phyloP scores from a whole-genome alignment of 768 basidiomycete genomes.

The Chiua virens region DNA sequence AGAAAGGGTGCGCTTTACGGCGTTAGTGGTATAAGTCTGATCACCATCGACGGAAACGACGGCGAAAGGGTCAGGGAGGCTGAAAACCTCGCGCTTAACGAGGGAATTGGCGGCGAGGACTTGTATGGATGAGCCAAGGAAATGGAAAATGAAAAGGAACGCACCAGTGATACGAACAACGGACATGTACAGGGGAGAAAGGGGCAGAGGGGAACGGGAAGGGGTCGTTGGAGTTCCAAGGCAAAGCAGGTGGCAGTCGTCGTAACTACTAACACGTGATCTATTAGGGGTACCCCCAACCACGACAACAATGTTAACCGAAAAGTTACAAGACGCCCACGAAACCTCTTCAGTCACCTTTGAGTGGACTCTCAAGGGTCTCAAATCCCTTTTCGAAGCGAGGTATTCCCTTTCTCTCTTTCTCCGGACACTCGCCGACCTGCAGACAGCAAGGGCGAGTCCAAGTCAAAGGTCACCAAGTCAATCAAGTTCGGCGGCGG shows the following conservation, averaged over 20 bases:
- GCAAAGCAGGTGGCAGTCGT: not conserved
- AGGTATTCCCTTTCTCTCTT: constrained; percentile 39
- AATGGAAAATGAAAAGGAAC: not conserved
- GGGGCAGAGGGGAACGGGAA: not conserved
- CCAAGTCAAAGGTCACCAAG: constrained; percentile 76
- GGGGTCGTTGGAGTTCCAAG: too few relatives aligned
- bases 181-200: not conserved
- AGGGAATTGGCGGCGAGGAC: constrained; percentile 78
- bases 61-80: constrained; percentile 86
- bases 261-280: constrained; percentile 1
- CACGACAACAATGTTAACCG: constrained; percentile 15
- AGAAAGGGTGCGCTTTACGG: constrained; percentile 64
- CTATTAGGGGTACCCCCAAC: not conserved
- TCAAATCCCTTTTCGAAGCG: constrained; percentile 73
- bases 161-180: constrained; percentile 29
- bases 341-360: constrained; percentile 61
- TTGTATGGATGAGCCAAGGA: constrained; percentile 25
- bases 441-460: constrained; percentile 58
- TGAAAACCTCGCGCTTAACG: constrained; percentile 73
- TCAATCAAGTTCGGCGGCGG: constrained; percentile 76
- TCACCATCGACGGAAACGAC: constrained; percentile 85
- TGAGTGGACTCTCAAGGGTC: constrained; percentile 75
- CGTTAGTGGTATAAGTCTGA: constrained; percentile 75
- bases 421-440: not conserved
- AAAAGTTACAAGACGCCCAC: constrained; percentile 37